Percentiles rank a stretch among this genome's conserved stretches.
Conservation (phyloP, 169 alveolate genomes). For the Plasmodium inui region DNA sequence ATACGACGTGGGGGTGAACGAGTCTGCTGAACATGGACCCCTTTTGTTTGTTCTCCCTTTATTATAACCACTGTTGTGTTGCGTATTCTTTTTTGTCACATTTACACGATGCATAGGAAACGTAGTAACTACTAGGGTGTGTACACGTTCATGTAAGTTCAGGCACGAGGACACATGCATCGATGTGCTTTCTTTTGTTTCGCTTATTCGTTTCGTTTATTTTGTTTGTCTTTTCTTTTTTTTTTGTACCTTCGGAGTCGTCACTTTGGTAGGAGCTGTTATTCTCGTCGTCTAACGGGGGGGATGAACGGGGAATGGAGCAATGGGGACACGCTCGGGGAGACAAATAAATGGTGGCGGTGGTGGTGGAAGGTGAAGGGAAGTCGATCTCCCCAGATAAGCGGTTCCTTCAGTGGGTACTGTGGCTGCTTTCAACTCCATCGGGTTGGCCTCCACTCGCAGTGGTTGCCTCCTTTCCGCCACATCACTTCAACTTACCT, state of each 20-base stretch:
- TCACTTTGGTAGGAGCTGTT: slow-evolving; percentile 47
- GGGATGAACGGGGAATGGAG: neutral
- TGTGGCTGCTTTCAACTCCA: neutral
- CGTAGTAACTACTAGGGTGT: neutral
- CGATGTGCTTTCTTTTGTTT: neutral
- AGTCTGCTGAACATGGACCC: neutral
- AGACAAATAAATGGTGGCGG: neutral
- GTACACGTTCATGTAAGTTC: neutral
- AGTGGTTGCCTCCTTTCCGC: neutral
- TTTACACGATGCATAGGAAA: neutral
- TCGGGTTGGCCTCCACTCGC: neutral
- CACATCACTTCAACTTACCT: slow-evolving; percentile 5
- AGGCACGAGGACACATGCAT: neutral
- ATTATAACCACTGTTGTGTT: neutral
- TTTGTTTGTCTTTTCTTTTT: neutral
- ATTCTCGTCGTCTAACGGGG: slow-evolving; percentile 35
- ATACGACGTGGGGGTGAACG: neutral
- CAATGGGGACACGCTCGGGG: neutral
- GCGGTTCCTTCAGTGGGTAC: neutral
- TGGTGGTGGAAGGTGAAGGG: neutral
- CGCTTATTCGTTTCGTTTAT: neutral
- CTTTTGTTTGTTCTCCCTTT: neutral
- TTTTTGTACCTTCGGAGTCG: slow-evolving; percentile 56
- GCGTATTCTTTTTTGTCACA: neutral
- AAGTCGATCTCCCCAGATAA: neutral